Base-by-base conservation (phyloP, 805 yeast species). In the Metschnikowia santaceciliae region DNA sequence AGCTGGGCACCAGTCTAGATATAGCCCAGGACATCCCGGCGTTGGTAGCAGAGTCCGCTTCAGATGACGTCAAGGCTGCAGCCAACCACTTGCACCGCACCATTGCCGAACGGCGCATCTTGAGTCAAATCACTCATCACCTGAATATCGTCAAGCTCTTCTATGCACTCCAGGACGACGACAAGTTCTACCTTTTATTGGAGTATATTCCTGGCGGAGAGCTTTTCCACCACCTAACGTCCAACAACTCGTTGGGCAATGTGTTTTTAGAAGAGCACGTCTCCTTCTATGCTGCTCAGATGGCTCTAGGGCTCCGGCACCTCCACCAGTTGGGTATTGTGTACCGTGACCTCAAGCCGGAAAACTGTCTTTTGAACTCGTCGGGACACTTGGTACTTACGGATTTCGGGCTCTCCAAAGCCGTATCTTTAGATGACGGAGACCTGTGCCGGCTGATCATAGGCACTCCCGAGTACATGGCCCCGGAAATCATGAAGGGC, bases 311-410 rank as follows among this genome's bases (percentile, higher is more conserved):
- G 0, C 67, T 90, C 38, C 71, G 76, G 45, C 96, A 90, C 66
- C 71, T 90, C 23, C 96, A 90, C 63, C 75, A 75, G 41, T 77
- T 85, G 17, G 96, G 96, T 13, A 84, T 90, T 19, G 91, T 90
- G 4, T 90, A 90, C 61, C 78, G 96, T 39, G 97, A 90, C 64
- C 72, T 90, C 56, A 90, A 90, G 66, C 96, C 97, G 4, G 97
- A 90, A 66, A 90, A 90, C 61, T 90, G 96, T 61, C 71, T 90
- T 59, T 72, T 90, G 36, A 88, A 89, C 60, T 72, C 81, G 2
- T 66, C 74, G n/a, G 97, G 96, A 0, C 94, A 90, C 64, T 72
- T 90, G 51, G 84, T 90, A 20, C 71, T 89, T 42, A 89, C 96
- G 0, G 97, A 90, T 66, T 90, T 90, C 66, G 97, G 97, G 0